Conservation (phyloP, 1,284 basidiomycete species). For the Meira nashicola region DNA sequence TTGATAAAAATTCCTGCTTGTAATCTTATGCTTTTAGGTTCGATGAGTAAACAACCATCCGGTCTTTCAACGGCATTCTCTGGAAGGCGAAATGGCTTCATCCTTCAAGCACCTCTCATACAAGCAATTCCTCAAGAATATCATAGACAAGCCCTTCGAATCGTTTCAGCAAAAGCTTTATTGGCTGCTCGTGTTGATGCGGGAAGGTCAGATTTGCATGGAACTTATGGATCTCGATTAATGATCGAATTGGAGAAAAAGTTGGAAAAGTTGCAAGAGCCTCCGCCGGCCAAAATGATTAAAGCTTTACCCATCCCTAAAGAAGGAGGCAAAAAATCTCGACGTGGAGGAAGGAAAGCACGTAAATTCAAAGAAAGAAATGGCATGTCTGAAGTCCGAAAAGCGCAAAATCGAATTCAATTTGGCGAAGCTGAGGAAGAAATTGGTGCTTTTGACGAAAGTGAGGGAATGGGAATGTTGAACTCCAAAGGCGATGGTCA, state of each 20-base stretch:
- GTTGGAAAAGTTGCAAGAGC: constrained; percentile 85
- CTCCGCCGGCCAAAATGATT: constrained; percentile 84
- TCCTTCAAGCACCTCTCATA: constrained; percentile 86
- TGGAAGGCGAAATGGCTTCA: constrained; percentile 87
- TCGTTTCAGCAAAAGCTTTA: constrained; percentile 83
- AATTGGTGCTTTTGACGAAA: constrained; percentile 91
- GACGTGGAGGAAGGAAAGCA: constrained; percentile 88
- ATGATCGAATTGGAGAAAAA: constrained; percentile 83
- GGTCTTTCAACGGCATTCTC: constrained; percentile 73
- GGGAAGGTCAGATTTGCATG: constrained; percentile 68
- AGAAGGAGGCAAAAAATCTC: constrained; percentile 75
- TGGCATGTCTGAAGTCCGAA: constrained; percentile 91
- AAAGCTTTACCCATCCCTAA: constrained; percentile 95
- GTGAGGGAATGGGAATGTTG: constrained; percentile 94
- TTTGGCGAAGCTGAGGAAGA: constrained; percentile 96
- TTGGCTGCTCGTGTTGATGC: constrained; percentile 89
- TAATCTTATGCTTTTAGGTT: constrained; percentile 90
- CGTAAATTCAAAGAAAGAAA: constrained; percentile 95
- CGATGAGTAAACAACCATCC: constrained; percentile 80
- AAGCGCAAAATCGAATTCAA: constrained; percentile 91
- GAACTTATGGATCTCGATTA: constrained; percentile 72
- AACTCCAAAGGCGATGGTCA: constrained; percentile 59
- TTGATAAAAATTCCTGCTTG: constrained; percentile 91
- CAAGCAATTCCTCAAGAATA: constrained; percentile 83
- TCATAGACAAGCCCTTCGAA: constrained; percentile 83